A percentile compares a stretch with the other conserved stretches of the same genome.
Conservation (phyloP, 1,284 basidiomycete species). For the Laetiporus sulphureus region DNA sequence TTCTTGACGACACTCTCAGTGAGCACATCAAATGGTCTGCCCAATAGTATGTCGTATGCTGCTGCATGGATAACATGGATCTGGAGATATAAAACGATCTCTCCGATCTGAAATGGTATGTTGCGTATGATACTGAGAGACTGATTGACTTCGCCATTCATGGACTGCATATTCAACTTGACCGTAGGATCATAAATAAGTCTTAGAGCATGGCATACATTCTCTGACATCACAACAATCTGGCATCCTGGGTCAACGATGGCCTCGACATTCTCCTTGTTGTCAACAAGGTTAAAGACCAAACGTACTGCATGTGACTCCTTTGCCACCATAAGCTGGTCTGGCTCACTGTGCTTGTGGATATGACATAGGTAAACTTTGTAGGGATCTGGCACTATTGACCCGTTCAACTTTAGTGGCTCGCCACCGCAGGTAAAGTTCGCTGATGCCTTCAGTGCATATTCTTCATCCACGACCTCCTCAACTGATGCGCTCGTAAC, state of each 20-base stretch:
- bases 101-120: constrained; percentile 12
- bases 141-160: constrained; percentile 18
- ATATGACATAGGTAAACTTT: constrained; percentile 8
- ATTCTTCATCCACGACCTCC: too few relatives aligned
- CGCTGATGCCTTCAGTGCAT: background rate
- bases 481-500: too few relatives aligned
- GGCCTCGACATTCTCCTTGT: constrained; percentile 11
- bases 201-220: constrained; percentile 11
- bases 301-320: constrained; percentile 6
- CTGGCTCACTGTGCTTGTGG: background rate
- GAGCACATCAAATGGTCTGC: constrained; percentile 28
- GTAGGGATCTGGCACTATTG: constrained; percentile 9
- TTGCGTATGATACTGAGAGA: constrained; percentile 21
- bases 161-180: constrained; percentile 18
- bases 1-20: constrained; percentile 20
- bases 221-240: constrained; percentile 21
- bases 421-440: background rate
- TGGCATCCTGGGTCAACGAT: constrained; percentile 21
- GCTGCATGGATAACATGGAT: constrained; percentile 21
- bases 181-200: constrained; percentile 17
- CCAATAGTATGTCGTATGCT: constrained; percentile 27
- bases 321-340: constrained; percentile 2
- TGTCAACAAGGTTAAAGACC: constrained; percentile 8
- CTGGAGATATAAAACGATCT: constrained; percentile 15
- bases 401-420: constrained; percentile 1